Evolutionary conservation across 495 filamentous ascomycete genomes (phyloP), one percentile per base, ranked within the genome.

Genomic region (Podospora comata): DNA sequence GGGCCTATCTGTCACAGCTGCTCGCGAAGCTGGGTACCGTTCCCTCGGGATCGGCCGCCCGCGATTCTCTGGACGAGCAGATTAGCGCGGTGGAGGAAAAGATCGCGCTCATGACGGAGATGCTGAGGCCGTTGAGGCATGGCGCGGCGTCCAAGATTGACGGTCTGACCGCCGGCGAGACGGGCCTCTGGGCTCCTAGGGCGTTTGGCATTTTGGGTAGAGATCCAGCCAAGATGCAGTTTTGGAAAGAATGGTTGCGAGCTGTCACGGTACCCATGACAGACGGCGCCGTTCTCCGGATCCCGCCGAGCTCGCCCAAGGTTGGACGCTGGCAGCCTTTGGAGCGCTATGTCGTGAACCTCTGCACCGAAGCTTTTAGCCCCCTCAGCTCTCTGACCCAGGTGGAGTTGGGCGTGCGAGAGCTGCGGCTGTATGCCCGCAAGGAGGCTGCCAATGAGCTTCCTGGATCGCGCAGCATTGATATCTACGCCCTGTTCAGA

Each of bases 231-330:
- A 85, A 95, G 82, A 92, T 93, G 61, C 89, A 87, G 64, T 99
- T 99, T 81, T 98, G 95, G 95, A 99, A 99, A 77, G 95, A 99
- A 75, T 99, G 95, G 95, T 84, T 99, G 55, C 88, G 91, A 77
- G 95, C 94, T 9, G 85, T 99, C 20, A 85, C 93, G 30, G 93
- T 97, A 55, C 95, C 95, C 18, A 97, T 97, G 95, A 93, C 88
- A 18, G 91, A 97, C 76, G 93, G 94, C 54, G 88, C 83, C 13
- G 84, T 99, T 55, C 79, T 94, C 73, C 86, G 93, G 61, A 87
- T 99, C 5, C 91, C 95, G 23, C 84, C 91, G 11, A 96, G 88
- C 77, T 98, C 95, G 4, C 92, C 94, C 18, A 92, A 89, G 63
- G 87, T 97, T 70, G 95, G 95, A n/a, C 86, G 92, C 68, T 99